A percentile compares a stretch with the other conserved stretches of the same genome.
phyloP scores from a whole-genome alignment of 2,329 filamentous ascomycete genomes.

The Xylariaceae sp. region DNA sequence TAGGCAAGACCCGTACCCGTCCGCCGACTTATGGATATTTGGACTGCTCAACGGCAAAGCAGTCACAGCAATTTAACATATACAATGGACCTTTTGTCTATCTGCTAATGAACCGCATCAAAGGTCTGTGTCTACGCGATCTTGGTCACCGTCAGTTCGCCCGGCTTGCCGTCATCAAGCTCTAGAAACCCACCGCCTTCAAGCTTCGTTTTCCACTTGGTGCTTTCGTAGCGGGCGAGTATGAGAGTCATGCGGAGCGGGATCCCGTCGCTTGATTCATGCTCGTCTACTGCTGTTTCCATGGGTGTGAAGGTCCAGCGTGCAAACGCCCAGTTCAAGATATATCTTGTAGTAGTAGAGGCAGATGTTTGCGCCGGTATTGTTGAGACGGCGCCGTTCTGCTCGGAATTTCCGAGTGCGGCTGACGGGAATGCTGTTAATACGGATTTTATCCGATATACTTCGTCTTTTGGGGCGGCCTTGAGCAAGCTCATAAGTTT shows the following conservation, averaged over 20 bases:
- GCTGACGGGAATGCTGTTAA: conserved; percentile 43
- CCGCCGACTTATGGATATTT: neutral
- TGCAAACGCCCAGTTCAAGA: conserved; percentile 97
- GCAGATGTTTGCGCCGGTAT: conserved; percentile 21
- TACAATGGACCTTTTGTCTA: too few species aligned
- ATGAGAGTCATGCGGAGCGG: conserved; percentile 69
- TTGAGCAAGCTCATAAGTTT: conserved; percentile 63
- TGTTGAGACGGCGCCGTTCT: conserved; percentile 35
- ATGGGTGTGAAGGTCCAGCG: conserved; percentile 83
- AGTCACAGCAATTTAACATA: neutral
- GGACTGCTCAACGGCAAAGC: neutral
- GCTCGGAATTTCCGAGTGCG: conserved; percentile 45
- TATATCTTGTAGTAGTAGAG: conserved; percentile 56
- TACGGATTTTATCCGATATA: conserved; percentile 87
- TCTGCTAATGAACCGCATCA: neutral
- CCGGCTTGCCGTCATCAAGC: conserved; percentile 41
- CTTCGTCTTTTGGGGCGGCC: conserved; percentile 80
- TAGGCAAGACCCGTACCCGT: neutral
- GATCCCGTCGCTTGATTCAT: conserved; percentile 50
- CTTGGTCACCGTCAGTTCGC: conserved; percentile 47
- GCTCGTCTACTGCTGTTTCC: conserved; percentile 39
- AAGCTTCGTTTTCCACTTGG: conserved; percentile 70
- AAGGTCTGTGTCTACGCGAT: conserved; percentile 28
- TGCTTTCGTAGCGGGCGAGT: conserved; percentile 65
- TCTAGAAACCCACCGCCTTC: conserved; percentile 52